Base-by-base conservation (phyloP, 306 rosid species). In the Canavalia ensiformis region DNA sequence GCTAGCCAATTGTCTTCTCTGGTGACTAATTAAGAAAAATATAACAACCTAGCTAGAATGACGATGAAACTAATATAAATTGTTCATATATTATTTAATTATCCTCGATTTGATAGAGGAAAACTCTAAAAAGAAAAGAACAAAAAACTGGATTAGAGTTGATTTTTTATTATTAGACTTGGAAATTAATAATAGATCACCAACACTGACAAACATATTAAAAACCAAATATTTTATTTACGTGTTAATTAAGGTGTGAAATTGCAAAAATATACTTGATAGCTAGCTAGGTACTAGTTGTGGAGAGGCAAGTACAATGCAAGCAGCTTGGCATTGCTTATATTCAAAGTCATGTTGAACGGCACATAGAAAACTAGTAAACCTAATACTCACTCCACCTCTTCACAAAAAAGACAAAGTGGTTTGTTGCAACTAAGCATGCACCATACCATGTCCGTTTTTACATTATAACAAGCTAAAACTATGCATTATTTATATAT, bases 341-440 rank as follows among this genome's bases (percentile, higher is more conserved):
- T 44, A 54, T 13, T 33, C 66, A 10, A 78, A 78, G 87, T 66
- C 41, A 83, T 31, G 78, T 44, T 54, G 34, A 70, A 77, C 11
- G 51, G 33, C 42, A 68, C 31, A 52, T 9, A 75, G 57, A 66
- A 68, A 62, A 79, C 66, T 44, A 74, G 77, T 62, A 71, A 75
- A 76, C 85, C 82, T 44, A 75, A 81, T 58, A 69, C 85, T 60
- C 78, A 84, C 78, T 80, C 74, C 81, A 79, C 74, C 78, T 68
- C 49, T 7, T 57, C 25, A 56, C 11, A 13, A 45, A 67, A 79
- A 79, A 74, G 80, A 84, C 79, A 83, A 75, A 46, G 8, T 72
- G 83, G 71, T 78, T 73, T 6, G 73, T 73, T 79, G 84, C 68
- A 84, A 73, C 81, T 78, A 74, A 73, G 77, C 76, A 67, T 49